These are phyloP conservation scores for Chaetoceros tenuissimus DNA, from an alignment of 108 stramenopile genomes.

Conservation along the genomic window DNA sequence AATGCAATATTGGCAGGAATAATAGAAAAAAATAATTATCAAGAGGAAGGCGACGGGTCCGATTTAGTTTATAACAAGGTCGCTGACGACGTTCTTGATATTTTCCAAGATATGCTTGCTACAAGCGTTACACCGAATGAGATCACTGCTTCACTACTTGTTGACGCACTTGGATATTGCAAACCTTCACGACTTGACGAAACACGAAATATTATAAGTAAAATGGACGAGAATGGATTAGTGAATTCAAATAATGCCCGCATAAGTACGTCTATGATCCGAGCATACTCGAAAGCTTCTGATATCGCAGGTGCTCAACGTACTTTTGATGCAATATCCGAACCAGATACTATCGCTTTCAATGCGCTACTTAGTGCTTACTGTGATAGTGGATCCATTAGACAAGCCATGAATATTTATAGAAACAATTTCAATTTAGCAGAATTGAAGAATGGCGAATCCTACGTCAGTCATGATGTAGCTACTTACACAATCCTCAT, in stretches of 20 bases:
- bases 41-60: not conserved
- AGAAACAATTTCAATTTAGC: constrained; percentile 1
- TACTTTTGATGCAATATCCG: constrained; percentile 29
- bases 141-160: constrained; percentile 41
- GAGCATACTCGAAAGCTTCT: constrained; percentile 35
- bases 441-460: not conserved
- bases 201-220: constrained; percentile 41
- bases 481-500: constrained; percentile 71
- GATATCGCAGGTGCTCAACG: constrained; percentile 45
- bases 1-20: constrained; percentile 73
- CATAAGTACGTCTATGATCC: constrained; percentile 60
- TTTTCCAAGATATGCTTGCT: constrained; percentile 48
- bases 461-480: constrained; percentile 45
- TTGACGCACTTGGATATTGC: constrained; percentile 62
- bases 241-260: constrained; percentile 26
- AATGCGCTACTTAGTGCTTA: constrained; percentile 70
- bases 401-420: constrained; percentile 49
- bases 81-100: constrained; percentile 38
- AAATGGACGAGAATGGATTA: constrained; percentile 32
- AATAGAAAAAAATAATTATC: constrained; percentile 10
- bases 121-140: constrained; percentile 45
- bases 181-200: constrained; percentile 46
- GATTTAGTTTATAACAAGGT: constrained; percentile 8
- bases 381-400: constrained; percentile 36
- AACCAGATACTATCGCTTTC: constrained; percentile 62